Base-by-base conservation (phyloP, 2,329 filamentous ascomycete species). In the Colletotrichum sansevieriae region DNA sequence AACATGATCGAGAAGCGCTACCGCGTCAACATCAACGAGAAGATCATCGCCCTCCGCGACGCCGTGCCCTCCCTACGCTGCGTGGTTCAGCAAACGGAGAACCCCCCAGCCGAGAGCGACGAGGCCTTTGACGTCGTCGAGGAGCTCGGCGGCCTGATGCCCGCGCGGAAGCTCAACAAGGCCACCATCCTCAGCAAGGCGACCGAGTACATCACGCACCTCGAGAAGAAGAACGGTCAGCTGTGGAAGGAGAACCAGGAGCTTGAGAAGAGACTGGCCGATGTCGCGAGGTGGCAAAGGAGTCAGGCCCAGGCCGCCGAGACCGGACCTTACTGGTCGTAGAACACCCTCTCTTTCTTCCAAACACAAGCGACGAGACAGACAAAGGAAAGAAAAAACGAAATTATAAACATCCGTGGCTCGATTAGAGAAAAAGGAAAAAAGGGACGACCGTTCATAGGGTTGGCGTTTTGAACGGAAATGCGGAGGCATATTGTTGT, bases 1-100 rank as follows among this genome's bases (percentile, higher is more conserved):
- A 95, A 94, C 80, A 92, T 95, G 80, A 94, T 95, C 72, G 92
- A 95, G 80, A 95, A 95, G 82, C 84, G 92, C 64, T 95, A 95
- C 79, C 90, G 92, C 72, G 93, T 91, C 60, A 95, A 95, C 75
- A 83, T 95, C 66, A 95, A 95, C 76, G 92, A 94, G 76, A 95
- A 94, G 80, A 95, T 95, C 74, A 86, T 91, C 18, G 91, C 91
- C 59, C 82, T 95, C 51, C 85, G 91, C 70, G 91, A 94, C 75
- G 90, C 91, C 57, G 91, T 95, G 1, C 80, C 81, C 20, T 76
- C 82, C 0, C 77, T 85, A 62, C 78, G 83, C 11, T 74, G 82
- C 25, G 76, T 77, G 54, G 75, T 76, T 20, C 76, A 77, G 56
- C 73, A 76, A 49, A 74, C 75, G 5, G 73, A 74, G 10, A 73